Evolutionary conservation across 2,329 filamentous ascomycete genomes (phyloP), one percentile per base, ranked within the genome.

Genomic region (Colletotrichum liriopes): DNA sequence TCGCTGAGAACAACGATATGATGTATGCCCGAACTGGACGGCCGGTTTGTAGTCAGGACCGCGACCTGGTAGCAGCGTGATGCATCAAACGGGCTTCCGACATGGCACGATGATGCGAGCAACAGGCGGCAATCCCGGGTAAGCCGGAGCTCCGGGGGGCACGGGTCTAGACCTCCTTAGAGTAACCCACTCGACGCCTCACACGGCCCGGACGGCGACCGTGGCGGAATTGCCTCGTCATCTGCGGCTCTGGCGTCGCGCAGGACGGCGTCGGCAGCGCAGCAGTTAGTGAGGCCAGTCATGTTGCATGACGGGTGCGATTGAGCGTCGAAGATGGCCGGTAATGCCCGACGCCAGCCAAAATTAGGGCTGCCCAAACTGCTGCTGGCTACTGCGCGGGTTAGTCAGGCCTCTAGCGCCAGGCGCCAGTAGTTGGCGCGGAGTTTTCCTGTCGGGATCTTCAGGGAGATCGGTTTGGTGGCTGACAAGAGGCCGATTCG

Each of bases 371-470:
- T 55, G 62, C 47, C 23, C 54, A n/a, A 47, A 16, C n/a, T 20
- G 62, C n/a, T 20, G 62, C 20, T 35, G 54, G 41, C 55, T 45
- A 23, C 32, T 32, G 37, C 35, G 26, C 37, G 51, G 35, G 14
- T 58, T 71, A 67, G 64, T 52, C 52, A 71, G 43, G 68, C 51
- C 39, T 56, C 58, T 67, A 67, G 68, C 35, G 64, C 26, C 39
- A 29, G 45, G 16, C n/a, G 32, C 45, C 60, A 52, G 20, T 58
- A 56, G 43, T 52, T 67, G 51, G 64, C 49, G 56, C 51, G 35
- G 49, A 58, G 37, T 45, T 41, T 49, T 26, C 32, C 29, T 55
- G 23, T 39, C 20, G 41, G 56, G 49, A 67, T 56, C 43, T 43
- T 37, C 20, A 51, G 49, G 51, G 32, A 52, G 51, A 63, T 58